A percentile compares a stretch with the other conserved stretches of the same genome.
Conservation (phyloP, 2,329 filamentous ascomycete genomes). For the Alternaria brassicae region DNA sequence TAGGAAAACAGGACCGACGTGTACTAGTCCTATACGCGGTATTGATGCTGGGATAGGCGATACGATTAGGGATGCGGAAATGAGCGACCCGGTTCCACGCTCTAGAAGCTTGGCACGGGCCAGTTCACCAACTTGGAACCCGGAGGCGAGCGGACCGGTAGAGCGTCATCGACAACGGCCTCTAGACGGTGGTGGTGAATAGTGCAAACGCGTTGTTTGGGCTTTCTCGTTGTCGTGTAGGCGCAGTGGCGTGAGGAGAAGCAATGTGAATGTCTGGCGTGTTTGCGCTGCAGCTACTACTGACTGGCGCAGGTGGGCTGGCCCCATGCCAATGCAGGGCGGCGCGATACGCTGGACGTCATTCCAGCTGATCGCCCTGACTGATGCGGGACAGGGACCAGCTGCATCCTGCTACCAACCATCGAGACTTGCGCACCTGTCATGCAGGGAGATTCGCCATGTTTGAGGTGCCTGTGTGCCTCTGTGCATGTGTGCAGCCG, state of each 20-base stretch:
- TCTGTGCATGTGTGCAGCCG: conserved; percentile 20
- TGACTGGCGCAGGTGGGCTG: conserved; percentile 26
- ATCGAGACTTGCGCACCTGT: conserved; percentile 21
- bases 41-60: not conserved
- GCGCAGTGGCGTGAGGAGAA: not conserved
- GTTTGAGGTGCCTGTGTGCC: conserved; percentile 34
- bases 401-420: conserved; percentile 21
- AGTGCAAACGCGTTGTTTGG: not conserved
- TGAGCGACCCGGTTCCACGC: conserved; percentile 12
- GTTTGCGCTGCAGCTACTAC: conserved; percentile 24
- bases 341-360: conserved; percentile 32
- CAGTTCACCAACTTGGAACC: not conserved
- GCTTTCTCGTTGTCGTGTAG: not conserved
- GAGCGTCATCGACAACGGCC: conserved; percentile 21
- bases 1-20: not conserved
- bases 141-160: conserved; percentile 22
- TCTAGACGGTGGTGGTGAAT: not conserved
- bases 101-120: conserved; percentile 25
- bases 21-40: not conserved
- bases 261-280: conserved; percentile 1
- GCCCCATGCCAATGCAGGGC: conserved; percentile 24
- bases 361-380: conserved; percentile 28
- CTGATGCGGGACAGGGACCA: conserved; percentile 38
- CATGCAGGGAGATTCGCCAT: conserved; percentile 38
- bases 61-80: conserved; percentile 11